A percentile compares a stretch with the other conserved stretches of the same genome.
Evolutionary conservation across 2,329 filamentous ascomycete genomes (phyloP).

Genomic region (Neopestalotiopsis clavispora): DNA sequence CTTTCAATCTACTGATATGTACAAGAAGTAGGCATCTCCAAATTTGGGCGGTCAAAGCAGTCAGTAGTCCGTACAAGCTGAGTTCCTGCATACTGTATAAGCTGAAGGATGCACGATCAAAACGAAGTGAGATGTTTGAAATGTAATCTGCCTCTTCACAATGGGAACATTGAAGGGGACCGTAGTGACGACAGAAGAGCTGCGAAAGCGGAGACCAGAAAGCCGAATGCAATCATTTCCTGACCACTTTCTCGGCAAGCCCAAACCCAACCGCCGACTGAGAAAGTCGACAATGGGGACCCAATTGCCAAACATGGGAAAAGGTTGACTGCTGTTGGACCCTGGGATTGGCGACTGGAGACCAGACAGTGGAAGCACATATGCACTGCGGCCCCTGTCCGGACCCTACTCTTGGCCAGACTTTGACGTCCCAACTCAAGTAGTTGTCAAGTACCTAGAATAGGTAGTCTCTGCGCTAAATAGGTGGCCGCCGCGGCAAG

Average conservation of each 20-base stretch:
- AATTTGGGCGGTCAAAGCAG: neutral
- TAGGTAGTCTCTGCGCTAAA: neutral
- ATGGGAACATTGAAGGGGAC: neutral
- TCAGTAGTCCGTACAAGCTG: neutral
- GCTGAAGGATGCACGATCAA: neutral
- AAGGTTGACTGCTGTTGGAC: neutral
- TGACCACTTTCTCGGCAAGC: neutral
- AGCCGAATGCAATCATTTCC: neutral
- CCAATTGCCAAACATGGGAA: neutral
- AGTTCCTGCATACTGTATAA: neutral
- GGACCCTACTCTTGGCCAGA: neutral
- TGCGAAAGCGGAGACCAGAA: neutral
- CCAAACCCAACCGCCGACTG: neutral
- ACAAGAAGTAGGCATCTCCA: too few species aligned
- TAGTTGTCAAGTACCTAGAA: neutral
- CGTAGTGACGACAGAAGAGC: neutral
- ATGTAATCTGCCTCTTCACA: neutral
- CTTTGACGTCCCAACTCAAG: neutral
- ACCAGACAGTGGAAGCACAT: neutral
- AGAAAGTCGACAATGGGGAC: neutral
- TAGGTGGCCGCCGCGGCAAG: neutral
- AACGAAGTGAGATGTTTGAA: neutral
- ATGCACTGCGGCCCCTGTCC: constrained; percentile 1
- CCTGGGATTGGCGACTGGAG: neutral
- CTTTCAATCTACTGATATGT: too few species aligned